Evolutionary conservation across 1,284 basidiomycete genomes (phyloP).

Genomic region (Leccinum fuscescens): DNA sequence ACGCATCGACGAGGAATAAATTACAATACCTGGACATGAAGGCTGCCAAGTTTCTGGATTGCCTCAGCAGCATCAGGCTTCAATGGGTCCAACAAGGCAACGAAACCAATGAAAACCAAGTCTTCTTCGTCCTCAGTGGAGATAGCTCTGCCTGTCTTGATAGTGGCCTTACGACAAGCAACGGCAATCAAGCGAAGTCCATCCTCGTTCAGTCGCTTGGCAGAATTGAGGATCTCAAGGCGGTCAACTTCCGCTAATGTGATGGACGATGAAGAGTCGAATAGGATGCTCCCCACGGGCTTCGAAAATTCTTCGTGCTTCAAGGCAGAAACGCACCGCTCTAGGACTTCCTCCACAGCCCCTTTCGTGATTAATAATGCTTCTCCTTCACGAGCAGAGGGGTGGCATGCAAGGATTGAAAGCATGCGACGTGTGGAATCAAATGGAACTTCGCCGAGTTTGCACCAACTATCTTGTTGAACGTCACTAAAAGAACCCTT

Average conservation of each 20-base stretch:
- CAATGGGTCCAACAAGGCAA: constrained; percentile 31
- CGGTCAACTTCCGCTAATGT: constrained; percentile 22
- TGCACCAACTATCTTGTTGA: constrained; percentile 22
- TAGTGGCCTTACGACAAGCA: constrained; percentile 24
- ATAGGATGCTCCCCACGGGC: constrained; percentile 10
- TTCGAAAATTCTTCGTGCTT: constrained; percentile 19
- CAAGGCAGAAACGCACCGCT: constrained; percentile 29
- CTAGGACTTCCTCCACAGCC: constrained; percentile 33
- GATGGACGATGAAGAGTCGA: constrained; percentile 19
- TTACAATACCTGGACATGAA: constrained; percentile 31
- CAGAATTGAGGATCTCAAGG: constrained; percentile 26
- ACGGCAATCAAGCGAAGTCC: constrained; percentile 32
- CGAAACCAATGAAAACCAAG: constrained; percentile 29
- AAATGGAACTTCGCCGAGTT: constrained; percentile 34
- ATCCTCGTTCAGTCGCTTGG: constrained; percentile 31
- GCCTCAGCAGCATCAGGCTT: constrained; percentile 34
- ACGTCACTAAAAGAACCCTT: constrained; percentile 13
- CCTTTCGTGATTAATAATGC: constrained; percentile 31
- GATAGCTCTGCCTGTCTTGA: constrained; percentile 19
- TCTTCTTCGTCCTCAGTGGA: constrained; percentile 30
- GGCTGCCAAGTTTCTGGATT: constrained; percentile 28
- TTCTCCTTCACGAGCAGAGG: constrained; percentile 15
- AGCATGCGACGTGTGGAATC: constrained; percentile 35
- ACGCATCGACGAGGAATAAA: neutral
- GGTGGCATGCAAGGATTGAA: constrained; percentile 23